phyloP scores from a whole-genome alignment of 2,329 filamentous ascomycete genomes.

The Aplosporella prunicola region DNA sequence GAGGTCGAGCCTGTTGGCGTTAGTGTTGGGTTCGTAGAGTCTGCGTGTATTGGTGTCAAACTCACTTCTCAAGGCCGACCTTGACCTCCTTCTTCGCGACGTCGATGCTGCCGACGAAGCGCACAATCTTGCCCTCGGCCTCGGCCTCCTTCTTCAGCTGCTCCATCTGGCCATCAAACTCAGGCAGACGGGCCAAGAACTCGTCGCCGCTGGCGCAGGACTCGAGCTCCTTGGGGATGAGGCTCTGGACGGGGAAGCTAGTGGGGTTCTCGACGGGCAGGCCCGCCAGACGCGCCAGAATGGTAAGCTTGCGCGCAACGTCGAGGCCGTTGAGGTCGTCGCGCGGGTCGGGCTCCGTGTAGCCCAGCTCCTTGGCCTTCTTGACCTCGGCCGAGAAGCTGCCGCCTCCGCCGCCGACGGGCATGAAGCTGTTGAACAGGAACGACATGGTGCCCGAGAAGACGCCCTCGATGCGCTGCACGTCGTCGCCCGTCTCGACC shows the following conservation, averaged over 20 bases:
- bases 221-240: constrained; percentile 84
- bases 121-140: constrained; percentile 79
- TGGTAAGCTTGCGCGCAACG: constrained; percentile 92
- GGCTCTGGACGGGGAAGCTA: constrained; percentile 83
- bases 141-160: constrained; percentile 75
- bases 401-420: constrained; percentile 62
- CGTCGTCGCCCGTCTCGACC: constrained; percentile 84
- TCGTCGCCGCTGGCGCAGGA: constrained; percentile 67
- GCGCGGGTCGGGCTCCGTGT: constrained; percentile 79
- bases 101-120: constrained; percentile 91
- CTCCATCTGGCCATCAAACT: constrained; percentile 87
- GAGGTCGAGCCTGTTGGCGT: constrained; percentile 46
- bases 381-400: constrained; percentile 86
- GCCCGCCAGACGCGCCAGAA: constrained; percentile 77
- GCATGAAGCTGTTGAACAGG: constrained; percentile 95
- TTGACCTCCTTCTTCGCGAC: constrained; percentile 71
- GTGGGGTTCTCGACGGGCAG: constrained; percentile 74
- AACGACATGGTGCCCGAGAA: constrained; percentile 98
- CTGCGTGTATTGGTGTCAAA: too few species aligned
- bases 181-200: constrained; percentile 70
- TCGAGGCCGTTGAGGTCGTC: constrained; percentile 83
- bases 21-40: too few species aligned
- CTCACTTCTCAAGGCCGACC: constrained; percentile 76
- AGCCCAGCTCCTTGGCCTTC: constrained; percentile 86
- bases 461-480: constrained; percentile 89